phyloP scores from a whole-genome alignment of 1,139 yeast species.

The Komagataea norvegica region DNA sequence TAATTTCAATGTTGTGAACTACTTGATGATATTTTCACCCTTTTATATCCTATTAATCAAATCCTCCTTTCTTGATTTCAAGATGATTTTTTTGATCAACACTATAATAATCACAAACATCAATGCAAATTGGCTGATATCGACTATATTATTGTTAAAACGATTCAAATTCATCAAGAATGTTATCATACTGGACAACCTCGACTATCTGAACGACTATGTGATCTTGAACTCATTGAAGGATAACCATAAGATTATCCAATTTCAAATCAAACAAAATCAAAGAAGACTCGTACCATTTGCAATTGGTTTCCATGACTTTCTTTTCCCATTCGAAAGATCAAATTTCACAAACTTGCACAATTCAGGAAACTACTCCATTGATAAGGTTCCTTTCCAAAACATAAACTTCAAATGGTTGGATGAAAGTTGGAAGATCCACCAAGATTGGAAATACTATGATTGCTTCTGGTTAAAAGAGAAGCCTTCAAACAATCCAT shows the following conservation, averaged over 20 bases:
- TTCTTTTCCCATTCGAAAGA: constrained; percentile 50
- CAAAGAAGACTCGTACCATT: constrained; percentile 39
- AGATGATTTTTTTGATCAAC: constrained; percentile 34
- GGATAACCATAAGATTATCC: constrained; percentile 42
- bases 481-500: constrained; percentile 21
- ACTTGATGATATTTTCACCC: constrained; percentile 43
- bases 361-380: constrained; percentile 33
- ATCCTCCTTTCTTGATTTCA: constrained; percentile 34
- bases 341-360: constrained; percentile 45
- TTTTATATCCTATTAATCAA: constrained; percentile 39
- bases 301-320: constrained; percentile 32
- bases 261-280: constrained; percentile 50
- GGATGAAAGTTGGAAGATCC: constrained; percentile 47
- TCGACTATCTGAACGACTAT: constrained; percentile 39
- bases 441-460: constrained; percentile 51
- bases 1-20: constrained; percentile 24
- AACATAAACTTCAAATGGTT: constrained; percentile 54
- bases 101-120: constrained; percentile 44
- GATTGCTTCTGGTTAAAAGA: constrained; percentile 47
- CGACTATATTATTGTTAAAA: constrained; percentile 49
- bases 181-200: constrained; percentile 29
- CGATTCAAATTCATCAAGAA: constrained; percentile 38
- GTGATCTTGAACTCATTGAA: constrained; percentile 38
- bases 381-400: constrained; percentile 46
- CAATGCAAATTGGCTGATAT: constrained; percentile 51